Base-by-base conservation (phyloP, 169 alveolate genomes). In the Cryptosporidium muris region DNA sequence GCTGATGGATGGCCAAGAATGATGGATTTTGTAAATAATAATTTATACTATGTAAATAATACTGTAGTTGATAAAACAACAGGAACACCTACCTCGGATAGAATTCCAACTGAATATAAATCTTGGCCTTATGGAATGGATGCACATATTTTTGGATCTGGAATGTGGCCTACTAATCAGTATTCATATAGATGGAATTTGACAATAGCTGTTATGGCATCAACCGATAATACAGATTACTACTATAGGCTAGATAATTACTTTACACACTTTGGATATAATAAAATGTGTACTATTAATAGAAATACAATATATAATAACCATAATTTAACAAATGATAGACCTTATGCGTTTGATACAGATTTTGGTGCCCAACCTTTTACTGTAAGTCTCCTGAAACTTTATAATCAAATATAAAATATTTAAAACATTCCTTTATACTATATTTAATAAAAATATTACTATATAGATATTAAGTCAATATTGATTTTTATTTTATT, bases 81-180 rank as follows among this genome's bases (percentile, higher is more conserved):
- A 25, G 85, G 85, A 3, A 37, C 60, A 40, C 85, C 85, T 4
- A 74, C 54, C 47, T 66, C 62, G 8, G 45, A 74, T 42, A 74
- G 85, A 36, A 42, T 74, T 34, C 85, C 85, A 37, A 74, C 8
- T 36, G 14, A 74, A 42, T 74, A 74, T 43, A 37, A 45, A 2
- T n/a, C 63, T 16, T 74, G 85, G 85, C 85, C 85, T 25, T 58
- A 74, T 1, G 58, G 34, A 2, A 12, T 74, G 60, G 85, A 74
- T 12, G 58, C 60, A 8, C 67, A 74, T 60, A n/a, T 74, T n/a
- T 34, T 37, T 74, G 9, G 74, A 58, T 54, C 68, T n/a, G 66
- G 85, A 37, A 74, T 74, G 85, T 74, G 16, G 54, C 85, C 85
- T 9, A 51, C 25, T 40, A 34, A 62, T 56, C 37, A 56, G 7